phyloP scores from a whole-genome alignment of 768 basidiomycete genomes.

The Auriscalpium vulgare region DNA sequence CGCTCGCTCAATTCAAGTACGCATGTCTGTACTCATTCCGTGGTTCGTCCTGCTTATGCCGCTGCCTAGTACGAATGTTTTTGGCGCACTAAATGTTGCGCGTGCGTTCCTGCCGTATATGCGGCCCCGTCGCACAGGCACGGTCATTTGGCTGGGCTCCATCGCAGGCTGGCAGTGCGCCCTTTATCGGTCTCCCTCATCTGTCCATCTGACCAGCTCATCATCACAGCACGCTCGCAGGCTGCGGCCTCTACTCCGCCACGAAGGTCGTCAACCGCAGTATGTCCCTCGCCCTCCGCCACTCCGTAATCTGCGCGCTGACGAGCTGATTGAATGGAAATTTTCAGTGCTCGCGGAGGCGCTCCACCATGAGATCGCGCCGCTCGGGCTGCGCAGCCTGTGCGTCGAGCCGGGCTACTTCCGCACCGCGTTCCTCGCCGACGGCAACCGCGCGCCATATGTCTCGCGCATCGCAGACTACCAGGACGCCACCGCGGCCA shows the following conservation, averaged over 20 bases:
- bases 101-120: constrained; percentile 42
- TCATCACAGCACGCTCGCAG: constrained; percentile 14
- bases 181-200: background rate
- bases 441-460: constrained; percentile 1
- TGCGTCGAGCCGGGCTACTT: constrained; percentile 35
- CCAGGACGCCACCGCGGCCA: constrained; percentile 15
- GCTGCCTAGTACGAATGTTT: constrained; percentile 29
- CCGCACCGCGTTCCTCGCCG: constrained; percentile 26
- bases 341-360: constrained; percentile 23
- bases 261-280: constrained; percentile 32
- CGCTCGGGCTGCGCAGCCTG: constrained; percentile 28
- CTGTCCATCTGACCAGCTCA: constrained; percentile 7
- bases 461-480: constrained; percentile 11
- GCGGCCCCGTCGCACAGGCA: constrained; percentile 34
- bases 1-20: constrained; percentile 22
- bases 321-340: background rate
- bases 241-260: constrained; percentile 26
- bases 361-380: constrained; percentile 16
- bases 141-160: constrained; percentile 37
- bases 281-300: background rate
- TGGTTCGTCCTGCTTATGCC: background rate
- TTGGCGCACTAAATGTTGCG: constrained; percentile 36
- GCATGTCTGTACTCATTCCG: background rate
- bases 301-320: background rate
- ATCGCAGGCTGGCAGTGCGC: constrained; percentile 17